Evolutionary conservation across 345 rosid species (phyloP), one percentile per base, ranked within the genome.

Genomic region (Gossypium turneri): DNA sequence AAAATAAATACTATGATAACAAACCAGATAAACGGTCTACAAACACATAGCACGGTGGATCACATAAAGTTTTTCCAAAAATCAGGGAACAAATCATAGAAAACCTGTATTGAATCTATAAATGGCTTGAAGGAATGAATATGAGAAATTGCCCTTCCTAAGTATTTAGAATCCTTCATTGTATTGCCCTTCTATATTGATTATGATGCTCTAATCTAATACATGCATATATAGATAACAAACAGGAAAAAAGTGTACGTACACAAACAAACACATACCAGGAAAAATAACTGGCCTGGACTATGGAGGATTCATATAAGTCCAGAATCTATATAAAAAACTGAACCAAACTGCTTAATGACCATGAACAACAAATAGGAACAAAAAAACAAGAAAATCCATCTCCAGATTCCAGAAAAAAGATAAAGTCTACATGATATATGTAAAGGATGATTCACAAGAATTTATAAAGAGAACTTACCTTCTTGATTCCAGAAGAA

Each of bases 401-500:
- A 66, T 44, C n/a, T 44, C 52, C 34, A 44, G 13, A 66, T 20
- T 66, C 55, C 70, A 66, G 70, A 44, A 44, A 19, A 45, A 67
- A 57, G 29, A 19, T 29, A n/a, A 66, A 66, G 70, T 2, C 16
- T 11, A 17, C 53, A 78, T n/a, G 67, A 60, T 20, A 45, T 38
- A 45, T 38, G 47, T 5, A 44, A 45, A 8, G 45, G 17, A 17
- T 12, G 61, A 13, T 22, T 57, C 9, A 12, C 27, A 74, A 34
- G 57, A 72, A 57, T 19, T 44, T 60, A 51, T 53, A 44, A 61
- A 80, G 58, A 67, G 62, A 76, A 67, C 79, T 74, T 45, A 87
- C 99, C 94, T 91, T 86, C 86, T 89, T 55, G 97, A 88, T 80
- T 93, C 93, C 74, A 93, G 89, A 76, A 88, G 94, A 85, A 91